Conservation (phyloP, 169 alveolate species). For the Plasmodium adleri region DNA sequence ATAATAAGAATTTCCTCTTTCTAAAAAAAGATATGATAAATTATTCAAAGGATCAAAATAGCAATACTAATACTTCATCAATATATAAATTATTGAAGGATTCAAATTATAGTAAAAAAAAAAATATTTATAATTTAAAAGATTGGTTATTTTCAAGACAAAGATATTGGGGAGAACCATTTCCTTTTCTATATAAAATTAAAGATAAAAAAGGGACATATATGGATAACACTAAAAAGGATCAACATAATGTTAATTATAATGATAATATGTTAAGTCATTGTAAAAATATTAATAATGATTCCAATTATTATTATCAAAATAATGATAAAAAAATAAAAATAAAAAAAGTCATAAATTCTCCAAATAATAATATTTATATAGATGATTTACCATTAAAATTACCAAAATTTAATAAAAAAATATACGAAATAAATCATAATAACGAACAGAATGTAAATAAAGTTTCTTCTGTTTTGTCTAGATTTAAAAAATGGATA, state of each 20-base stretch:
- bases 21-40: conserved; percentile 27
- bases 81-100: conserved; percentile 5
- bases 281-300: not conserved
- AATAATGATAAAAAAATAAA: not conserved
- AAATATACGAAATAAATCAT: conserved; percentile 22
- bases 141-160: conserved; percentile 95
- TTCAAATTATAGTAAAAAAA: conserved; percentile 57
- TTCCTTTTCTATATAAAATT: conserved; percentile 87
- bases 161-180: conserved; percentile 96
- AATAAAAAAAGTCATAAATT: conserved; percentile 46
- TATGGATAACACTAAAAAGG: not conserved
- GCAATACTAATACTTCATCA: not conserved
- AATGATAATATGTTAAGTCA: not conserved
- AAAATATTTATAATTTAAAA: conserved; percentile 78
- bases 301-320: too few species aligned
- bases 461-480: conserved; percentile 17
- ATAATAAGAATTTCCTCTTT: conserved; percentile 9
- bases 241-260: not conserved
- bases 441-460: not conserved
- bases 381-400: conserved; percentile 75
- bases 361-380: conserved; percentile 43
- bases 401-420: conserved; percentile 53
- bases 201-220: conserved; percentile 57
- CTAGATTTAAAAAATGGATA: conserved; percentile 70
- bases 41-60: not conserved